Percentiles rank a stretch among this genome's conserved stretches.
phyloP scores from a whole-genome alignment of 2,329 filamentous ascomycete species.

The Elsinoe ampelina region DNA sequence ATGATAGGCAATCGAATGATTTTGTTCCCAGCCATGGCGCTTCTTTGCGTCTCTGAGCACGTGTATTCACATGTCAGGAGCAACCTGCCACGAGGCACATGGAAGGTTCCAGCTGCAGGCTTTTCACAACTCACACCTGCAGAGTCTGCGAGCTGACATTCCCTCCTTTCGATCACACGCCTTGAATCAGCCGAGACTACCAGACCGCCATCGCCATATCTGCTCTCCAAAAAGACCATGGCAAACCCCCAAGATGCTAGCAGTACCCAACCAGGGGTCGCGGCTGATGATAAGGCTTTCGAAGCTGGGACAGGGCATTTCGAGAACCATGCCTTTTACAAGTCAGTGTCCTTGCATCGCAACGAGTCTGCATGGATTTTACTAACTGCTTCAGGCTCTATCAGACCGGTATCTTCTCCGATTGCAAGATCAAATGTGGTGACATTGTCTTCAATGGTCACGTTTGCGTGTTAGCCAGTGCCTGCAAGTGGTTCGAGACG shows the following conservation, averaged over 20 bases:
- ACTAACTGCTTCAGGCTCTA: background rate
- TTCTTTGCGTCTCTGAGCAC: background rate
- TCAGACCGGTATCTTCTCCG: background rate
- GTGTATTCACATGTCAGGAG: background rate
- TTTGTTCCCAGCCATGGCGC: background rate
- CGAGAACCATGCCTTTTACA: background rate
- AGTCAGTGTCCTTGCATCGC: no score
- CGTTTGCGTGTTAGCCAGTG: background rate
- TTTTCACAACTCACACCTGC: no score
- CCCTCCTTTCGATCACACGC: background rate
- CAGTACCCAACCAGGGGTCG: background rate
- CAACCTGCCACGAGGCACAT: background rate
- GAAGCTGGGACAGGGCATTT: background rate
- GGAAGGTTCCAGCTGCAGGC: background rate
- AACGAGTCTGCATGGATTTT: no score
- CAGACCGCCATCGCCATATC: no score
- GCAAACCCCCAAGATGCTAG: no score
- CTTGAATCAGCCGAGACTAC: no score
- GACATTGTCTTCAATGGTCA: background rate
- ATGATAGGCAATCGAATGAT: background rate
- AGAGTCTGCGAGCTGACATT: no score
- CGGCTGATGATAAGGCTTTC: background rate
- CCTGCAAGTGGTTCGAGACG: slow-evolving; percentile 3
- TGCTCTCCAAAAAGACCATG: no score
- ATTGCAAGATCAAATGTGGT: background rate